Conservation (phyloP, 345 rosid genomes). For the Kernera saxatilis region DNA sequence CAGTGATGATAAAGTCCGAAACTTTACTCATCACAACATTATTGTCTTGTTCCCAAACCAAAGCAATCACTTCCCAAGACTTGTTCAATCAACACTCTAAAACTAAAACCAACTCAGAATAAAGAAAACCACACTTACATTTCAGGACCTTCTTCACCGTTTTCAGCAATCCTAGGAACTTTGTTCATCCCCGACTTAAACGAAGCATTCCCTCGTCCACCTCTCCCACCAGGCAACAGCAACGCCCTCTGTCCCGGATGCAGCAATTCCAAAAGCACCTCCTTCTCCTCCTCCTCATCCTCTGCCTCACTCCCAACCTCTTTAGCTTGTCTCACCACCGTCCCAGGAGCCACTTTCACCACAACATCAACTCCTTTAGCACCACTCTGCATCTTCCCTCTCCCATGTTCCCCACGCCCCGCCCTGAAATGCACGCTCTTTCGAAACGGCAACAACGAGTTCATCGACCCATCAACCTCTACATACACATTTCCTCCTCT, state of each 20-base stretch:
- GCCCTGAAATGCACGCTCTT: constrained; percentile 82
- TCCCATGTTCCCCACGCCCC: constrained; percentile 73
- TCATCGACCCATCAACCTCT: constrained; percentile 77
- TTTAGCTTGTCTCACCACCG: constrained; percentile 66
- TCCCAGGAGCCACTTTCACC: constrained; percentile 86
- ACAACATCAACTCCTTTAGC: constrained; percentile 77
- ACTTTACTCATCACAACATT: neutral
- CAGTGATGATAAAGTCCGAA: neutral
- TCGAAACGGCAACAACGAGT: constrained; percentile 76
- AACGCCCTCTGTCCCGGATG: constrained; percentile 74
- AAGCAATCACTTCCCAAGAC: neutral
- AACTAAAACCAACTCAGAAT: neutral
- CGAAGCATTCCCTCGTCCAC: constrained; percentile 93
- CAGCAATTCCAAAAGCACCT: constrained; percentile 78
- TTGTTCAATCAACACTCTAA: neutral
- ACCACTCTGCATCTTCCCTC: constrained; percentile 67
- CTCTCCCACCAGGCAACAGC: constrained; percentile 87
- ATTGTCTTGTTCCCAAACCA: neutral
- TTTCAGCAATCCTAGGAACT: constrained; percentile 89
- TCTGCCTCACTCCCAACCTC: constrained; percentile 74
- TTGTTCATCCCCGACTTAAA: constrained; percentile 77
- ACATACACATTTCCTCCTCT: constrained; percentile 82
- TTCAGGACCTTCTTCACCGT: constrained; percentile 95
- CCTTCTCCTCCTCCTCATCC: constrained; percentile 58
- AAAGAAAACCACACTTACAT: constrained; percentile 50